Evolutionary conservation across 176 grass and related monocot species (phyloP).

Genomic region (Oryza brachyantha): DNA sequence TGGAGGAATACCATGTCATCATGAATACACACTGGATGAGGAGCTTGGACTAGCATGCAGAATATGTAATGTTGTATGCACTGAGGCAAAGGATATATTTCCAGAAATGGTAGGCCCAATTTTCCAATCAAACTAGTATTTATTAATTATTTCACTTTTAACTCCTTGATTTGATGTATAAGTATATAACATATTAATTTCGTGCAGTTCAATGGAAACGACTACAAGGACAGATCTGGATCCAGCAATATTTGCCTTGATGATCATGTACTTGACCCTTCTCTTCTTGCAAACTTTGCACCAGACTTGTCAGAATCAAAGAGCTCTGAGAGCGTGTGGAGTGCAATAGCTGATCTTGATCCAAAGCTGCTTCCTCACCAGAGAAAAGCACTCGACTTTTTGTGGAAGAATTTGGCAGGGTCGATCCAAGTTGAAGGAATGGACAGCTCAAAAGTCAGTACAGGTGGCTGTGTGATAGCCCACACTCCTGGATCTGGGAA

Average conservation of each 20-base stretch:
- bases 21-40: constrained; percentile 70
- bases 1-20: constrained; percentile 50
- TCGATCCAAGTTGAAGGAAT: constrained; percentile 62
- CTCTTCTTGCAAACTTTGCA: constrained; percentile 26
- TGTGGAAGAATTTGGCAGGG: constrained; percentile 73
- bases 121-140: background rate
- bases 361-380: constrained; percentile 69
- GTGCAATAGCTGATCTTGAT: constrained; percentile 54
- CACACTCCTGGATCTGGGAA: constrained; percentile 92
- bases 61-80: constrained; percentile 55
- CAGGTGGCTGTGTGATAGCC: constrained; percentile 85
- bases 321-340: constrained; percentile 60
- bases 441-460: constrained; percentile 34
- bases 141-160: background rate
- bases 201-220: constrained; percentile 41
- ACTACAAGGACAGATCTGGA: constrained; percentile 40
- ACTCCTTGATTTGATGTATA: background rate
- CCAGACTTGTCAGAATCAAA: constrained; percentile 35
- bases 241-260: background rate
- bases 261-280: constrained; percentile 38
- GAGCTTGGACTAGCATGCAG: constrained; percentile 61
- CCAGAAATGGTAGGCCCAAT: constrained; percentile 64
- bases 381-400: constrained; percentile 84
- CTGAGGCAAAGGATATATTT: constrained; percentile 70
- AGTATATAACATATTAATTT: constrained; percentile 4